These are phyloP conservation scores for Claviceps paspali DNA, from an alignment of 2,329 filamentous ascomycete species.

Conservation along the genomic window DNA sequence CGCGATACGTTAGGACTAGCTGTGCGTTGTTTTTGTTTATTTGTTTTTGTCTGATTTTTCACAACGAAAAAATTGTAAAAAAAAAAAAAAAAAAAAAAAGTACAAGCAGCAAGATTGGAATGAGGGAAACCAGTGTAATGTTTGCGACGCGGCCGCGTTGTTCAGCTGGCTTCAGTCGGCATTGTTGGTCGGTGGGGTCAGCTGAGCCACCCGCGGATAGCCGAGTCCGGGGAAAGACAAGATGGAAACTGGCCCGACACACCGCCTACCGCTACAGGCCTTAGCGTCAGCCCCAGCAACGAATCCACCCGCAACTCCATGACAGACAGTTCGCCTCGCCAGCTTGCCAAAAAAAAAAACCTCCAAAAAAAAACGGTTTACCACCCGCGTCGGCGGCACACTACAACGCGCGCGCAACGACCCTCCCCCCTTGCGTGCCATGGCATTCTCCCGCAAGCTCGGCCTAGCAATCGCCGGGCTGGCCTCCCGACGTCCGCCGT, in stretches of 20 bases:
- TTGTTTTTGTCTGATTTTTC: no score
- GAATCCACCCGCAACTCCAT: no score
- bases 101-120: not conserved
- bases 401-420: no score
- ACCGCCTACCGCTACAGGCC: constrained; percentile 1
- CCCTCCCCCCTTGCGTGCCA: no score
- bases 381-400: no score
- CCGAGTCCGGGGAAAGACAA: constrained; percentile 11
- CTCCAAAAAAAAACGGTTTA: no score
- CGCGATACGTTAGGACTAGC: no score
- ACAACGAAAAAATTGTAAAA: no score
- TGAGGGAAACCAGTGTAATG: not conserved
- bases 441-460: constrained; percentile 18
- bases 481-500: constrained; percentile 1
- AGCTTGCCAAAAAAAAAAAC: no score
- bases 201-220: constrained; percentile 20
- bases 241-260: not conserved
- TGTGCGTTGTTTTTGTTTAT: no score
- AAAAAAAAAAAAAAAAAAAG: not conserved
- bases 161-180: constrained; percentile 18
- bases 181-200: constrained; percentile 15
- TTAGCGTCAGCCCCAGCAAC: not conserved
- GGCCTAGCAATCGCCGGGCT: constrained; percentile 15
- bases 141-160: constrained; percentile 2
- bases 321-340: no score